These are phyloP conservation scores for Myriangium duriaei DNA, from an alignment of 2,329 filamentous ascomycete species.

Conservation along the genomic window DNA sequence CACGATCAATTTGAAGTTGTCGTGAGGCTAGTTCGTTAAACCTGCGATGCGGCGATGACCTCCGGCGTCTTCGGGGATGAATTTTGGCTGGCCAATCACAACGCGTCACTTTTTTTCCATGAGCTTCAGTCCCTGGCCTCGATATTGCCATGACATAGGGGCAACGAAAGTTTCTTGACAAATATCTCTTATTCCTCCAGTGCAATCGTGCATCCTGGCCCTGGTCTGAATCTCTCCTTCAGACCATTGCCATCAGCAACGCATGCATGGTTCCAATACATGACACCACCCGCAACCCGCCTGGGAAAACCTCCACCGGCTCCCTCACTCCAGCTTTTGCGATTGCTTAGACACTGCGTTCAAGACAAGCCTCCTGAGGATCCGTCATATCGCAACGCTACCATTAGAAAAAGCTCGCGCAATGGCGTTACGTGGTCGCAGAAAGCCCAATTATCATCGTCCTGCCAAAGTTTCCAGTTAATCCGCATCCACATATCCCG, in stretches of 20 bases:
- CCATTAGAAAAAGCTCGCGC: too few species aligned
- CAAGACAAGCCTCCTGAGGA: background rate
- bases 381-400: too few species aligned
- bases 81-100: conserved; percentile 10
- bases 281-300: background rate
- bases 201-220: background rate
- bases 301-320: background rate
- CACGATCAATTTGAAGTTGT: too few species aligned
- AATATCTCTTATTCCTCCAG: too few species aligned
- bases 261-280: background rate
- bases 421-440: too few species aligned
- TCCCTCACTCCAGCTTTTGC: background rate
- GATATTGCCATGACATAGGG: background rate
- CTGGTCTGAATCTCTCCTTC: background rate
- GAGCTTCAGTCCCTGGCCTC: conserved; percentile 2
- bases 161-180: too few species aligned
- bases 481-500: too few species aligned
- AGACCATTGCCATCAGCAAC: background rate
- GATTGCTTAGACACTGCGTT: background rate
- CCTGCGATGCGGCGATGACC: too few species aligned
- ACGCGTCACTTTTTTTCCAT: conserved; percentile 9
- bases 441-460: too few species aligned
- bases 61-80: too few species aligned
- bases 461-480: too few species aligned
- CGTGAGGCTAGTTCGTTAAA: too few species aligned